Evolutionary conservation across 345 rosid genomes (phyloP).

Genomic region (Lumnitzera littorea): DNA sequence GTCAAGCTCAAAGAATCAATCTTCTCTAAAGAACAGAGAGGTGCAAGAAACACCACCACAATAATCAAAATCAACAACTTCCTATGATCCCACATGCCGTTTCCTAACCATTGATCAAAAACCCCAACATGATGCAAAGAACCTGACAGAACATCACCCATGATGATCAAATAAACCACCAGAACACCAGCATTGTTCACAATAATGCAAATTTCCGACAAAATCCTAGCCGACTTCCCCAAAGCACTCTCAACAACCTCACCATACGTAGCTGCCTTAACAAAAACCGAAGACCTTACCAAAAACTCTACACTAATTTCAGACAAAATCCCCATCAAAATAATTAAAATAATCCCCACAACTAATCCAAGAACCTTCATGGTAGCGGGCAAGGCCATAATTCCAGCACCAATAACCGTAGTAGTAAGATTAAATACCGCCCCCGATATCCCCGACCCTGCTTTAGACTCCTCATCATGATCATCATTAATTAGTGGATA

Average conservation of each 20-base stretch:
- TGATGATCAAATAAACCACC: slow-evolving; percentile 84
- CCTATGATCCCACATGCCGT: slow-evolving; percentile 95
- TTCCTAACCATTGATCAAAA: slow-evolving; percentile 88
- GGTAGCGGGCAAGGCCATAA: slow-evolving; percentile 97
- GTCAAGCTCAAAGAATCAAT: slow-evolving; percentile 83
- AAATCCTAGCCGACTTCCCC: slow-evolving; percentile 76
- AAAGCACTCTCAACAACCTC: slow-evolving; percentile 75
- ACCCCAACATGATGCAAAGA: slow-evolving; percentile 66
- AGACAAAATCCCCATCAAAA: slow-evolving; percentile 73
- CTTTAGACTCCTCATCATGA: slow-evolving; percentile 4
- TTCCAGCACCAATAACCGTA: slow-evolving; percentile 88
- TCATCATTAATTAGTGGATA: slow-evolving; percentile 21
- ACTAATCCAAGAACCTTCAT: slow-evolving; percentile 88
- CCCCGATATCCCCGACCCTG: slow-evolving; percentile 62
- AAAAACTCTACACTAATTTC: slow-evolving; percentile 83
- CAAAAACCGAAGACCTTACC: slow-evolving; percentile 58
- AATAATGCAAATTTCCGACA: slow-evolving; percentile 84
- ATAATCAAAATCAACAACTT: slow-evolving; percentile 57
- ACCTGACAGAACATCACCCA: slow-evolving; percentile 96
- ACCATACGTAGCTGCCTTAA: slow-evolving; percentile 73
- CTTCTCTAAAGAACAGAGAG: slow-evolving; percentile 72
- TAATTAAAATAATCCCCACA: slow-evolving; percentile 54
- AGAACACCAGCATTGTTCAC: slow-evolving; percentile 89
- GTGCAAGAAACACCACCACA: slow-evolving; percentile 72
- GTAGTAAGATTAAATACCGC: slow-evolving; percentile 94